These are phyloP conservation scores for Xerocomellus chrysenteron DNA, from an alignment of 768 basidiomycete genomes.

Conservation along the genomic window DNA sequence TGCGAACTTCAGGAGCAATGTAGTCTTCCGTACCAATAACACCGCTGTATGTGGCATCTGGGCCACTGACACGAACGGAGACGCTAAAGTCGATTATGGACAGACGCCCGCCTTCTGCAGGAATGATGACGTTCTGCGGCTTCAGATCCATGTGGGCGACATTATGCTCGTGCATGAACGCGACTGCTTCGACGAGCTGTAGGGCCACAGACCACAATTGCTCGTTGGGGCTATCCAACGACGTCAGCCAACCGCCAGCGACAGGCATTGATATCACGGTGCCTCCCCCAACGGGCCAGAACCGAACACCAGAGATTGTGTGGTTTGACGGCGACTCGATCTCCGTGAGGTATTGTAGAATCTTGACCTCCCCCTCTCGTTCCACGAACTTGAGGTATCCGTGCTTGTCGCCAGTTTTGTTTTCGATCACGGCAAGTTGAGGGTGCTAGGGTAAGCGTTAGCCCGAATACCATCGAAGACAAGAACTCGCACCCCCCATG, in stretches of 20 bases:
- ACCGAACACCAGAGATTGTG: conserved; percentile 4
- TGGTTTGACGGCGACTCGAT: conserved; percentile 7
- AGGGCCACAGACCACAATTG: not conserved
- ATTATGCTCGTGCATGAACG: conserved; percentile 14
- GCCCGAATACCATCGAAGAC: not conserved
- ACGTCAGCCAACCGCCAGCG: not conserved
- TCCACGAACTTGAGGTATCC: conserved; percentile 12
- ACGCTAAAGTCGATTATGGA: not conserved
- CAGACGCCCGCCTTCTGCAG: not conserved
- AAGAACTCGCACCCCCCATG: not conserved
- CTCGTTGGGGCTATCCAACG: not conserved
- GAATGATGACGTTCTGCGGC: not conserved
- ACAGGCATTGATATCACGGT: not conserved
- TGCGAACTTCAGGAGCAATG: not conserved
- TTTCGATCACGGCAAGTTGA: conserved; percentile 2
- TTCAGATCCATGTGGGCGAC: conserved; percentile 21
- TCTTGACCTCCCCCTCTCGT: conserved; percentile 1
- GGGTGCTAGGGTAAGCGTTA: conserved; percentile 11
- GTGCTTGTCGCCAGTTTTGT: not conserved
- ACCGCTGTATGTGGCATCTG: not conserved
- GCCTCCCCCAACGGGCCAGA: conserved; percentile 2
- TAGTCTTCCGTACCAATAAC: not conserved
- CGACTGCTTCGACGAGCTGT: conserved; percentile 2
- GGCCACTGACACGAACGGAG: not conserved
- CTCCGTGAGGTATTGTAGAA: conserved; percentile 6